These are phyloP conservation scores for Grosmannia clavigera DNA, from an alignment of 2,329 filamentous ascomycete genomes.

Conservation along the genomic window DNA sequence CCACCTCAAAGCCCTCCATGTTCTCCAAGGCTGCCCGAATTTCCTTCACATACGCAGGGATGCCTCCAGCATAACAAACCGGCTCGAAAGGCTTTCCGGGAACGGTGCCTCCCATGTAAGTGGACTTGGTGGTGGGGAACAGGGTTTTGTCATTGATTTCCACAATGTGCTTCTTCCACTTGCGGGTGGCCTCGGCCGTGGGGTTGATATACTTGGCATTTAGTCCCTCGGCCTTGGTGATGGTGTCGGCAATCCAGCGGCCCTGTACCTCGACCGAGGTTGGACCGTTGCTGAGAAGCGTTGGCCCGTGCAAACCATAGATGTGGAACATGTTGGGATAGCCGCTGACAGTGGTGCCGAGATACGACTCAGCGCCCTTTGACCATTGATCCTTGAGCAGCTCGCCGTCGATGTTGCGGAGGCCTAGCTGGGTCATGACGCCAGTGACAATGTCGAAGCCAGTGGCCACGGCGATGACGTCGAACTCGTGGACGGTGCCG, in stretches of 20 bases:
- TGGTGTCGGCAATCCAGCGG: constrained; percentile 38
- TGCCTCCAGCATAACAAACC: constrained; percentile 32
- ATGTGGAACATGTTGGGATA: constrained; percentile 40
- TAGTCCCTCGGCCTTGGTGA: constrained; percentile 33
- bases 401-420: constrained; percentile 25
- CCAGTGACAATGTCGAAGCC: constrained; percentile 26
- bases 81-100: constrained; percentile 41
- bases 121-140: constrained; percentile 35
- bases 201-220: constrained; percentile 38
- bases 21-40: constrained; percentile 22
- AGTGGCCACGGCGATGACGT: constrained; percentile 31
- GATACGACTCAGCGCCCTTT: constrained; percentile 27
- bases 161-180: constrained; percentile 38
- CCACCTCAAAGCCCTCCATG: constrained; percentile 22
- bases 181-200: constrained; percentile 27
- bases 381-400: constrained; percentile 30
- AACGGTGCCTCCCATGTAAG: constrained; percentile 44
- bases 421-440: constrained; percentile 31
- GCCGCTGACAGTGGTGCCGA: constrained; percentile 29
- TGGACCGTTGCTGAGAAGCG: constrained; percentile 43
- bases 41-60: constrained; percentile 22
- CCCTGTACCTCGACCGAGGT: constrained; percentile 42
- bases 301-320: constrained; percentile 46
- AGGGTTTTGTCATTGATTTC: constrained; percentile 32
- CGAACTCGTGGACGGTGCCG: constrained; percentile 28